phyloP scores from a whole-genome alignment of 805 yeast species.

The Candida ipomoeae region DNA sequence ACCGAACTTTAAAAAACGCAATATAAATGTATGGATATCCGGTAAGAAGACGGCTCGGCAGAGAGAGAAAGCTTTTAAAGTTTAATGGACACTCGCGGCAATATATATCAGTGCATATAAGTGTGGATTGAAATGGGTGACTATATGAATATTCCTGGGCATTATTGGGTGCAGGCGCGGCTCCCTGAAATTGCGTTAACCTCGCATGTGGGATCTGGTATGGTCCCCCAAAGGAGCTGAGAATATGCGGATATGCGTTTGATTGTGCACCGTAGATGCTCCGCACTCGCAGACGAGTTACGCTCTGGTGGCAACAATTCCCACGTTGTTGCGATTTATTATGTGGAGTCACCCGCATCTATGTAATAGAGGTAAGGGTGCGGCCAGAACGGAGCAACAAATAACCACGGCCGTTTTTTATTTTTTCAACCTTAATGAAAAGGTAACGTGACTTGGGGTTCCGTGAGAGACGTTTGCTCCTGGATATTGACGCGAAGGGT shows the following conservation, averaged over 20 bases:
- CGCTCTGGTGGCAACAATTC: neutral
- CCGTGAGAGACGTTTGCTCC: neutral
- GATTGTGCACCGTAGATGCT: neutral
- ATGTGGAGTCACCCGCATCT: neutral
- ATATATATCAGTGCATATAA: neutral
- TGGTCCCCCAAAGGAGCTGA: neutral
- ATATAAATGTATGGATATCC: neutral
- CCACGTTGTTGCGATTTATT: neutral
- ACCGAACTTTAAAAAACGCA: neutral
- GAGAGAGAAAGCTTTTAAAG: neutral
- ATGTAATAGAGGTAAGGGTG: neutral
- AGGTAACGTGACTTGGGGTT: neutral
- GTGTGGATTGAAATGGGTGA: constrained; percentile 2
- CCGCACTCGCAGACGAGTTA: neutral
- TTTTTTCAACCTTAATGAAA: no score
- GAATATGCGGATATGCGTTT: neutral
- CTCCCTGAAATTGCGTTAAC: neutral
- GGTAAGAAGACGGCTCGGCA: neutral
- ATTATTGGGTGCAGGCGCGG: constrained; percentile 1
- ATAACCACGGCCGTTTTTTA: no score
- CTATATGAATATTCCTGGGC: constrained; percentile 4
- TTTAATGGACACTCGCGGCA: neutral
- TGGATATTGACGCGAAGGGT: neutral
- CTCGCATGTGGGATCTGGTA: neutral
- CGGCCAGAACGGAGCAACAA: neutral